Evolutionary conservation across 1,139 yeast genomes (phyloP).

Genomic region (Hemisphaericaspora xylanilytica): DNA sequence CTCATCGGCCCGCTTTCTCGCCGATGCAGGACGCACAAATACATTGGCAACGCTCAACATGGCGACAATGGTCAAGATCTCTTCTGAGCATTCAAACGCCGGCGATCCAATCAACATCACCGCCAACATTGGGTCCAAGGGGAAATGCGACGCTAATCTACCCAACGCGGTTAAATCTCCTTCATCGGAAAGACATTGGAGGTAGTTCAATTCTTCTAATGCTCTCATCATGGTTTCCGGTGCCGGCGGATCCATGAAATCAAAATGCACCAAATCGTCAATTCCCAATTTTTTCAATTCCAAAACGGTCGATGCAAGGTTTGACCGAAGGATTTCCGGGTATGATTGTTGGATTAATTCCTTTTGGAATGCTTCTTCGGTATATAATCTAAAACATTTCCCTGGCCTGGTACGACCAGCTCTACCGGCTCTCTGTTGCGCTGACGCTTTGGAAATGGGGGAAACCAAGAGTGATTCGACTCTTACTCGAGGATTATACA

Average conservation of each 20-base stretch:
- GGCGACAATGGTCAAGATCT: constrained; percentile 84
- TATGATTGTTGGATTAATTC: constrained; percentile 93
- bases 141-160: constrained; percentile 86
- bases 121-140: constrained; percentile 93
- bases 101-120: constrained; percentile 89
- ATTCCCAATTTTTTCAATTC: constrained; percentile 91
- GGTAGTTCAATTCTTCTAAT: constrained; percentile 86
- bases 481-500: constrained; percentile 92
- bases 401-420: constrained; percentile 99
- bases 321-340: constrained; percentile 91
- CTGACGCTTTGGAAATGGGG: constrained; percentile 95
- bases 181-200: constrained; percentile 86
- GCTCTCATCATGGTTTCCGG: constrained; percentile 99
- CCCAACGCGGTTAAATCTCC: constrained; percentile 90
- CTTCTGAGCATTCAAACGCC: constrained; percentile 83
- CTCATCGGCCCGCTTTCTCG: constrained; percentile 89
- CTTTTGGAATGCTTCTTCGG: constrained; percentile 94
- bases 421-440: constrained; percentile 99
- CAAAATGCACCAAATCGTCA: constrained; percentile 95
- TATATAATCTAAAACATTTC: constrained; percentile 91
- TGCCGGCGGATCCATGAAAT: constrained; percentile 99
- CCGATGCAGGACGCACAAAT: constrained; percentile 90
- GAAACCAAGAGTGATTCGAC: constrained; percentile 93
- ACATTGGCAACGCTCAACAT: constrained; percentile 89
- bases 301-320: constrained; percentile 86